These are phyloP conservation scores for Hibiscus trionum DNA, from an alignment of 345 rosid genomes.

Conservation along the genomic window DNA sequence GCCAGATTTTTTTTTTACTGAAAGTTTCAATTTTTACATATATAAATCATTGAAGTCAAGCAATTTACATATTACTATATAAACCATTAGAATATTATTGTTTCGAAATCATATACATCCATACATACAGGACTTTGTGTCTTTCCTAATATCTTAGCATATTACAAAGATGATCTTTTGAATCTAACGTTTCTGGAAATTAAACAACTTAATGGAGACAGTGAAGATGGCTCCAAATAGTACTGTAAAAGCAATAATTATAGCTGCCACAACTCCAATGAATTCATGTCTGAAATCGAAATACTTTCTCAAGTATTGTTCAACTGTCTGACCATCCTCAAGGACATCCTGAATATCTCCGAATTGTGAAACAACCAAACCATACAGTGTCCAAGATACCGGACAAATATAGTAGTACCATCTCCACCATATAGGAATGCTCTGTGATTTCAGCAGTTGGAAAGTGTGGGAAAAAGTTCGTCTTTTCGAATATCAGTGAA, in stretches of 20 bases:
- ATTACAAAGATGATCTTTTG: too few species aligned
- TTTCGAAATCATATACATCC: too few species aligned
- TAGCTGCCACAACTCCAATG: slow-evolving; percentile 10
- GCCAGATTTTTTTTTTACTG: too few species aligned
- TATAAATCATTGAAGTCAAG: too few species aligned
- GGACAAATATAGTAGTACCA: slow-evolving; percentile 51
- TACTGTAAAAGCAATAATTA: slow-evolving; percentile 4
- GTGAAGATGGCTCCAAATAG: slow-evolving; percentile 16
- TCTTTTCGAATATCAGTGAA: neutral
- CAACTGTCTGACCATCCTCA: neutral
- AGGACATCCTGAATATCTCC: slow-evolving; percentile 15
- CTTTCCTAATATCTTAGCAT: too few species aligned
- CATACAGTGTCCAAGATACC: slow-evolving; percentile 42
- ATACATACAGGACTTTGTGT: too few species aligned
- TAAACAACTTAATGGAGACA: slow-evolving; percentile 10
- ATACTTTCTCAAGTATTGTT: slow-evolving; percentile 11
- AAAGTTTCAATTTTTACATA: too few species aligned
- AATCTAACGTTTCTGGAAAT: slow-evolving; percentile 22
- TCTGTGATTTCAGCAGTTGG: neutral
- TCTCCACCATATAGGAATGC: slow-evolving; percentile 17
- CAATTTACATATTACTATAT: too few species aligned
- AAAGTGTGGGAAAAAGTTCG: neutral
- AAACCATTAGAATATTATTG: too few species aligned
- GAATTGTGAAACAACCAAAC: slow-evolving; percentile 37
- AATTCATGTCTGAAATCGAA: slow-evolving; percentile 16